These are phyloP conservation scores for Mycena pura DNA, from an alignment of 768 basidiomycete genomes.

Conservation along the genomic window DNA sequence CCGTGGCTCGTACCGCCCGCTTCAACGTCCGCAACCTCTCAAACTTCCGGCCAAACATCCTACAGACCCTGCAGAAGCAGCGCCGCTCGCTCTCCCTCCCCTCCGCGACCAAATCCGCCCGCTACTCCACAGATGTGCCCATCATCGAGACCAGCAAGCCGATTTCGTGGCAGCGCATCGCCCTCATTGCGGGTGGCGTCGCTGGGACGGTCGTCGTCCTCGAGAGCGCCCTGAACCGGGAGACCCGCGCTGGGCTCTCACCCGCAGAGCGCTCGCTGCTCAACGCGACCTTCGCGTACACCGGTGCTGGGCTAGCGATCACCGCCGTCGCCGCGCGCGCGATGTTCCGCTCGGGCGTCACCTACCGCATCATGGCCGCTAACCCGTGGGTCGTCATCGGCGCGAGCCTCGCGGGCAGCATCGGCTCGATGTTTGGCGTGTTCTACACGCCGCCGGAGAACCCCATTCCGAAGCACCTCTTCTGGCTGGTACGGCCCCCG, in stretches of 20 bases:
- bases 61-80: slow-evolving; percentile 22
- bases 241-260: slow-evolving; percentile 74
- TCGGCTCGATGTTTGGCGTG: slow-evolving; percentile 87
- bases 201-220: slow-evolving; percentile 71
- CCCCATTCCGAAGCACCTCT: slow-evolving; percentile 75
- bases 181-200: slow-evolving; percentile 54
- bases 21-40: slow-evolving; percentile 21
- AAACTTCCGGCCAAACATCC: slow-evolving; percentile 22
- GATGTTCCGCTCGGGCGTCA: slow-evolving; percentile 72
- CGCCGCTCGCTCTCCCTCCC: slow-evolving; percentile 6
- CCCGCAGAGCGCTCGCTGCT: slow-evolving; percentile 69
- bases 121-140: slow-evolving; percentile 41
- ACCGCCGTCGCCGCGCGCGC: slow-evolving; percentile 83
- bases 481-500: slow-evolving; percentile 69
- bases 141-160: slow-evolving; percentile 44
- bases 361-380: slow-evolving; percentile 78
- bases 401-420: slow-evolving; percentile 77
- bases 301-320: slow-evolving; percentile 77
- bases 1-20: slow-evolving; percentile 11
- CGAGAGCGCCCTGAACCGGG: slow-evolving; percentile 75
- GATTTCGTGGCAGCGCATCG: slow-evolving; percentile 37
- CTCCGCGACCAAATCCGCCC: slow-evolving; percentile 38
- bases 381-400: slow-evolving; percentile 91
- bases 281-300: slow-evolving; percentile 83
- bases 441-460: slow-evolving; percentile 82